These are phyloP conservation scores for Metschnikowia continentalis DNA, from an alignment of 805 yeast genomes.

Conservation along the genomic window DNA sequence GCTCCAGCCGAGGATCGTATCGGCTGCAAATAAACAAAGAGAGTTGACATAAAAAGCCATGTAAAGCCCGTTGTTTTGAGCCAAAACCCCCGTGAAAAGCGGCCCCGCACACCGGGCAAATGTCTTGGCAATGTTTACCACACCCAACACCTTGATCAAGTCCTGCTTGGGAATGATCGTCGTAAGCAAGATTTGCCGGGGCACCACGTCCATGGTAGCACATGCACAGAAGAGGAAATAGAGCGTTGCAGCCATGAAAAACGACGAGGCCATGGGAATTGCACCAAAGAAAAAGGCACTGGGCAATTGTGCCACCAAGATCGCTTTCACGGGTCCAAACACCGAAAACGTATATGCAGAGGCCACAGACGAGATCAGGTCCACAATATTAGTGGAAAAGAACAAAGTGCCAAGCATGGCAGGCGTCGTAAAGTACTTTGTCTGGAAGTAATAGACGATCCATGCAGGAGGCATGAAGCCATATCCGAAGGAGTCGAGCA, in stretches of 20 bases:
- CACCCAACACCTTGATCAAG: constrained; percentile 74
- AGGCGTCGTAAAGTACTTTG: constrained; percentile 50
- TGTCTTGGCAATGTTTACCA: constrained; percentile 83
- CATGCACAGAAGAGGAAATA: constrained; percentile 49
- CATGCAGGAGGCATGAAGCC: constrained; percentile 89
- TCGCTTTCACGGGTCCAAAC: constrained; percentile 78
- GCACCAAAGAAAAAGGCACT: constrained; percentile 60
- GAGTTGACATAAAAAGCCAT: constrained; percentile 53
- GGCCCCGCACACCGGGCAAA: constrained; percentile 84
- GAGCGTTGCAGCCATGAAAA: constrained; percentile 46
- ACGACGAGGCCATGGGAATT: constrained; percentile 23
- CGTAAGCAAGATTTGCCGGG: constrained; percentile 77
- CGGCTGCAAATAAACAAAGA: constrained; percentile 47
- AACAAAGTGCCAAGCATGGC: constrained; percentile 63
- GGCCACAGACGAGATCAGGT: constrained; percentile 68
- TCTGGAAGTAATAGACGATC: constrained; percentile 77
- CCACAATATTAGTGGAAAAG: constrained; percentile 57
- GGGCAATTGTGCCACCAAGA: constrained; percentile 71
- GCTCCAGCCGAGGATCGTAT: constrained; percentile 38
- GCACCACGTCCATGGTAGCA: constrained; percentile 86
- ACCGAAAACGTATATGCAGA: constrained; percentile 64
- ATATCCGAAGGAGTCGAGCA: constrained; percentile 81
- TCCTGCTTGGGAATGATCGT: constrained; percentile 60
- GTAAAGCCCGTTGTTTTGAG: constrained; percentile 45
- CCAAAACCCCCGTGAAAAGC: constrained; percentile 68